Evolutionary conservation across 2,329 filamentous ascomycete species (phyloP).

Genomic region (Nigrospora sphaerica): DNA sequence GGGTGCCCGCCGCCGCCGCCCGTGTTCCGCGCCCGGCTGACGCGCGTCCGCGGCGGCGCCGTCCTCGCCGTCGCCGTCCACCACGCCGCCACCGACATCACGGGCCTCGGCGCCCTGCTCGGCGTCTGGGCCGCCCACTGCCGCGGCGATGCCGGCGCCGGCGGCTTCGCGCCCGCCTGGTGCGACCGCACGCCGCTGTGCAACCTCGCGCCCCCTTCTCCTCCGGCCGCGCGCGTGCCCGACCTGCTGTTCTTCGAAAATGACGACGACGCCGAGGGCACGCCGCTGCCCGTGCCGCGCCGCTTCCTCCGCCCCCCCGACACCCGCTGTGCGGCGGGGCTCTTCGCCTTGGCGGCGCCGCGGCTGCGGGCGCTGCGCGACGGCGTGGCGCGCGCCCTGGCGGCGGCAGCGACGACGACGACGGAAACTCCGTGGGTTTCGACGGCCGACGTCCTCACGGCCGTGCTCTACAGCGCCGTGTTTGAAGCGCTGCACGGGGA

Average conservation of each 20-base stretch:
- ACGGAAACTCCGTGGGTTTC: slow-evolving; percentile 15
- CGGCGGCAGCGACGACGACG: background rate
- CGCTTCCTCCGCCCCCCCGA: background rate
- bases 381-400: slow-evolving; percentile 9
- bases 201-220: too few relatives aligned
- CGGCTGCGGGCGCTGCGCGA: slow-evolving; percentile 12
- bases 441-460: slow-evolving; percentile 16
- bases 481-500: slow-evolving; percentile 7
- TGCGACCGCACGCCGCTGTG: slow-evolving; percentile 7
- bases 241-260: background rate
- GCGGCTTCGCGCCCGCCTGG: slow-evolving; percentile 12
- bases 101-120: slow-evolving; percentile 18
- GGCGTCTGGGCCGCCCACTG: slow-evolving; percentile 20
- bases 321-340: background rate
- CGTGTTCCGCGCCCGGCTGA: slow-evolving; percentile 16
- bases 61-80: slow-evolving; percentile 18
- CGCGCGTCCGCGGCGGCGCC: slow-evolving; percentile 13
- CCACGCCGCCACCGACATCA: slow-evolving; percentile 19
- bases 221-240: background rate
- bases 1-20: slow-evolving; percentile 6
- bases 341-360: slow-evolving; percentile 16
- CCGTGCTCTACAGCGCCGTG: slow-evolving; percentile 19
- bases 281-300: background rate
- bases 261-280: too few relatives aligned
- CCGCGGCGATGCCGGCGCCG: slow-evolving; percentile 7